Conservation (phyloP, 2,329 filamentous ascomycete genomes). For the Hymenoscyphus fraxineus region DNA sequence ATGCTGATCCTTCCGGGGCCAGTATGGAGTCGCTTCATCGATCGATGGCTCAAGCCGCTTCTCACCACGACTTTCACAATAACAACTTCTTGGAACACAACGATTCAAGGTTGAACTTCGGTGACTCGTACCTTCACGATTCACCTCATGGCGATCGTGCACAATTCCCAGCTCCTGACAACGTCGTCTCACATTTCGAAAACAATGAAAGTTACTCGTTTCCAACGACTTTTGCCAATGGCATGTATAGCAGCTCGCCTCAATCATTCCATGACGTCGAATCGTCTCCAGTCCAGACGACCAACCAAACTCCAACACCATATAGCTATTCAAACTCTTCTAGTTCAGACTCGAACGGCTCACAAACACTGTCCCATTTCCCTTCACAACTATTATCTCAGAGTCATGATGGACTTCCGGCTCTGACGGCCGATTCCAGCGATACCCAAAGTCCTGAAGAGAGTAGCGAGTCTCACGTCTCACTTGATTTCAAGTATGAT, state of each 20-base stretch:
- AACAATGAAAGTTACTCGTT: constrained; percentile 20
- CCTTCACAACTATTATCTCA: constrained; percentile 25
- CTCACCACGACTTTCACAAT: constrained; percentile 21
- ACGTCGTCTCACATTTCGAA: constrained; percentile 10
- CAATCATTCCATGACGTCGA: constrained; percentile 19
- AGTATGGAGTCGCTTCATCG: constrained; percentile 31
- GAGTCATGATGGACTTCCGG: constrained; percentile 14
- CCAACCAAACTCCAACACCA: constrained; percentile 23
- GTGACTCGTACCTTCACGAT: constrained; percentile 18
- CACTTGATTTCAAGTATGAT: constrained; percentile 25
- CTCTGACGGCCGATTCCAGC: constrained; percentile 15
- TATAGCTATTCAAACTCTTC: constrained; percentile 23
- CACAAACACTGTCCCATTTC: constrained; percentile 22
- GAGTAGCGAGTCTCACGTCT: constrained; percentile 15
- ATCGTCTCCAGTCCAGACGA: constrained; percentile 16
- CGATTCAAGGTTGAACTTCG: constrained; percentile 18
- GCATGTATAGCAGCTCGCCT: constrained; percentile 18
- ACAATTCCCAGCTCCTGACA: constrained; percentile 25
- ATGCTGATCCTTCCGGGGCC: constrained; percentile 26
- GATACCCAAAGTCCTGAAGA: constrained; percentile 25
- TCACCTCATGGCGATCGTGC: constrained; percentile 23
- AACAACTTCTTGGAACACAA: constrained; percentile 16
- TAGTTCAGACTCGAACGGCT: constrained; percentile 10
- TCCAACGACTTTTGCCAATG: constrained; percentile 19
- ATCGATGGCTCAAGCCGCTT: constrained; percentile 26